Evolutionary conservation across 2,329 filamentous ascomycete species (phyloP), one percentile per base, ranked within the genome.

Genomic region (Podosphaera fusca): DNA sequence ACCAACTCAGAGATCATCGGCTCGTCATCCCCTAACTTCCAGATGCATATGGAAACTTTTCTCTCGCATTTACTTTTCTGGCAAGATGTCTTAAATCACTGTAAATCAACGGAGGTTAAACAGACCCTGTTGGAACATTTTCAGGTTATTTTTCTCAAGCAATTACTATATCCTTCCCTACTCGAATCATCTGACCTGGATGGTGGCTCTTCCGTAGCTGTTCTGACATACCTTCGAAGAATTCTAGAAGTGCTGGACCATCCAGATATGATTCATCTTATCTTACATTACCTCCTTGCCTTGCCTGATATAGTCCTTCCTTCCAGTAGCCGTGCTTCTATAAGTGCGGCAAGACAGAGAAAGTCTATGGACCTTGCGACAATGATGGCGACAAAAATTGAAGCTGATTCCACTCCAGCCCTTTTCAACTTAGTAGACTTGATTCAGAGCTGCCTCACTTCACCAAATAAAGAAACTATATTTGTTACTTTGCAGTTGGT

Each of bases 61-160:
- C 75, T 98, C 47, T 95, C 92, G 0, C 94, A 96, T 67, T 76
- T 98, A 54, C 74, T 94, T 4, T 98, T 98, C 67, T 98, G 92
- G 92, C 92, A 98, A 70, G 92, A 98, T 68, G 89, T 95, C 38
- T 74, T 98, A 59, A 92, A 96, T 68, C 90, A 96, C 69, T 98
- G 92, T 71, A 81, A 82, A 64, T 96, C 90, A 2, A 75, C 82
- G 1, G 90, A 96, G 67, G 87, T 98, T 63, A 92, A 90, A 67
- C 87, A 87, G 62, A 95, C 89, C 0, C 73, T 98, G 55, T 75
- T 98, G 36, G 92, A 98, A 67, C 92, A 98, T 70, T 98, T 98
- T 66, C 89, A 95, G 67, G 85, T 96, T 63, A 80, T 98, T 38
- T 98, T 98, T 68, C 73, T 98, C 56, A 87, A 95, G 69, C 92